Base-by-base conservation (phyloP, 805 yeast species). In the Diddensiella santjacobensis region DNA sequence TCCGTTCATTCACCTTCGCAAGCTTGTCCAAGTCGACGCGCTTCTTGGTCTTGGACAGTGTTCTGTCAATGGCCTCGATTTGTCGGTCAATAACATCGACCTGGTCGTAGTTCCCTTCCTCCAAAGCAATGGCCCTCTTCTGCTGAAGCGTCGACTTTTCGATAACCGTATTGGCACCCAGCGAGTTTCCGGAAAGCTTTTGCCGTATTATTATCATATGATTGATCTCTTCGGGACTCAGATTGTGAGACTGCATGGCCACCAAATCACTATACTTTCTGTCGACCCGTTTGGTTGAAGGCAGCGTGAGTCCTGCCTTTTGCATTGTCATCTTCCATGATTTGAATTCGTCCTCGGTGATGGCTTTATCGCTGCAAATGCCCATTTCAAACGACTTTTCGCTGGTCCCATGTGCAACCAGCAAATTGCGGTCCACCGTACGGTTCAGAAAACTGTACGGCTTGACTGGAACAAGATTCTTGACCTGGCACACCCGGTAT, bases 401-500 rank as follows among this genome's bases (percentile, higher is more conserved):
- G 33, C 82, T 79, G 44, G 75, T 74, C 44, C 96, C 96, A 63
- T 87, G 95, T n/a, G 90, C 76, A 11, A 87, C 91, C 45, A 79
- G 72, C 55, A 91, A 72, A 55, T 78, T 81, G 58, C 73, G 73
- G 55, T 79, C 78, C 2, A 80, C 80, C 23, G 69, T 71, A 42
- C 76, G 70, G 50, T 69, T 71, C 47, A 77, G 71, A 64, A 79
- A 70, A 30, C 64, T 67, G 60, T 80, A 81, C 15, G 81, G 78
- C 53, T 70, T 74, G 36, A 44, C 45, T 40, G 54, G 40, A 22
- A 75, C 77, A 5, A 85, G 78, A 47, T 78, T 83, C 56, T 82
- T 84, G 39, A 93, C 80, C 61, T 79, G 83, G 42, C 91, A 95
- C 79, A 91, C 77, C 58, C 97, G 77, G 67, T 93, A 91, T 45